Evolutionary conservation across 148 eudicot species (phyloP).

Genomic region (Heliosperma pusillum): DNA sequence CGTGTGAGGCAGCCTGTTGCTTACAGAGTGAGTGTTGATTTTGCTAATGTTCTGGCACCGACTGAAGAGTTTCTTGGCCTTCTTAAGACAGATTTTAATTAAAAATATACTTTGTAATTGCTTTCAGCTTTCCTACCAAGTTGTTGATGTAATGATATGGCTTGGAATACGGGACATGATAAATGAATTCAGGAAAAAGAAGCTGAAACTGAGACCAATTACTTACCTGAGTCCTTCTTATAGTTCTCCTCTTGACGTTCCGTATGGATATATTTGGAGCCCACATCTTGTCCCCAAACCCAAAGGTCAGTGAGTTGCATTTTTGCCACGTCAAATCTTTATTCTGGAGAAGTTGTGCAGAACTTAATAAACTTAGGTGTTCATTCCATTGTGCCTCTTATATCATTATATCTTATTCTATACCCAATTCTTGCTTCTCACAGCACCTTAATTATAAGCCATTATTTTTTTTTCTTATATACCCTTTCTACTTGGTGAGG

Average conservation of each 20-base stretch:
- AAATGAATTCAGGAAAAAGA: slow-evolving; percentile 84
- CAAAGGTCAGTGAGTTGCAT: slow-evolving; percentile 46
- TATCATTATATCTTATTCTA: not conserved
- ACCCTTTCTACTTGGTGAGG: not conserved
- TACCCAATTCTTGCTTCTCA: not conserved
- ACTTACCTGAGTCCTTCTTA: slow-evolving; percentile 69
- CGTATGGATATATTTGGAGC: slow-evolving; percentile 93
- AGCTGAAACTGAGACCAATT: slow-evolving; percentile 72
- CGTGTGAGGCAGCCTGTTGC: slow-evolving; percentile 68
- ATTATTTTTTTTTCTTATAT: not conserved
- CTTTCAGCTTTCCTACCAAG: slow-evolving; percentile 83
- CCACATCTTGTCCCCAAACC: slow-evolving; percentile 95
- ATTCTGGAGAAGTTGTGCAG: not conserved
- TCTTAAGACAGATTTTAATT: slow-evolving; percentile 4
- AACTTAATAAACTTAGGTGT: not conserved
- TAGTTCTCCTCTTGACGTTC: slow-evolving; percentile 54
- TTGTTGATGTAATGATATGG: slow-evolving; percentile 86
- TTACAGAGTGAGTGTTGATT: slow-evolving; percentile 43
- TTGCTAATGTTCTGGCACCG: not conserved
- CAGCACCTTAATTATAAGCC: not conserved
- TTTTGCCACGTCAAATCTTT: not conserved
- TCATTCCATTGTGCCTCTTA: not conserved
- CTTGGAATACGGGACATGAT: slow-evolving; percentile 87
- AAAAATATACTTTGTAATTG: slow-evolving; percentile 13
- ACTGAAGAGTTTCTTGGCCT: not conserved